Base-by-base conservation (phyloP, 495 filamentous ascomycete genomes). In the Penicillium dipodomyicola region DNA sequence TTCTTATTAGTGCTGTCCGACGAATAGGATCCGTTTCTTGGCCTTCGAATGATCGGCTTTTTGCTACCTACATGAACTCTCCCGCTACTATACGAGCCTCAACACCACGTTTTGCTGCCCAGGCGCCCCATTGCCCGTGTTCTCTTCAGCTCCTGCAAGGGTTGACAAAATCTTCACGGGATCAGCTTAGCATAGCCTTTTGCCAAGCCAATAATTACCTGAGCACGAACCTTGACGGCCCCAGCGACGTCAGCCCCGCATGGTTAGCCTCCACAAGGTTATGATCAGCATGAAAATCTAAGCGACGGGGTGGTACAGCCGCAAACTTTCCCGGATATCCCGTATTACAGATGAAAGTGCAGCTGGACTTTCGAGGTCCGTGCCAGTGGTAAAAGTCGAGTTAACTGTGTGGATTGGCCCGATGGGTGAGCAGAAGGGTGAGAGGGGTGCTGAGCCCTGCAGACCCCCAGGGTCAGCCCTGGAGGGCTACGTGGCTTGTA, bases 141-240 rank as follows among this genome's bases (percentile, higher is more conserved):
- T 39, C 14, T 25, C 9, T 35, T 54, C 52, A 54, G 52, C 52
- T 44, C 42, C 42, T 25, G 29, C 29, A 45, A 6, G 19, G 4
- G 27, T 46, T 37, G 12, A 23, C 6, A 23, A 19, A 17, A 30
- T 17, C 25, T 54, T 25, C 20, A 27, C 12, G 10, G 9, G 15
- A 53, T 39, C 52, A 35, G 42, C 30, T 23, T 9, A 9, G 3
- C 30, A 10, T 17, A 20, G 15, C 9, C 19, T 5, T 15, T 22
- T 3, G 44, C 17, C 43, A 43, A 14, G n/a, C 41, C 52, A 46
- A 27, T 54, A 3, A 27, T 29, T 3, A 19, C 33, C 12, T 14
- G 14, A 15, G 1, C 33, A 37, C 14, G 5, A 2, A 37, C 14
- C 5, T 15, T 2, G 5, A n/a, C 14, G 33, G 33, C 33, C 33